Conservation (phyloP, 1,139 yeast species). For the Suhomyces coccinellae region DNA sequence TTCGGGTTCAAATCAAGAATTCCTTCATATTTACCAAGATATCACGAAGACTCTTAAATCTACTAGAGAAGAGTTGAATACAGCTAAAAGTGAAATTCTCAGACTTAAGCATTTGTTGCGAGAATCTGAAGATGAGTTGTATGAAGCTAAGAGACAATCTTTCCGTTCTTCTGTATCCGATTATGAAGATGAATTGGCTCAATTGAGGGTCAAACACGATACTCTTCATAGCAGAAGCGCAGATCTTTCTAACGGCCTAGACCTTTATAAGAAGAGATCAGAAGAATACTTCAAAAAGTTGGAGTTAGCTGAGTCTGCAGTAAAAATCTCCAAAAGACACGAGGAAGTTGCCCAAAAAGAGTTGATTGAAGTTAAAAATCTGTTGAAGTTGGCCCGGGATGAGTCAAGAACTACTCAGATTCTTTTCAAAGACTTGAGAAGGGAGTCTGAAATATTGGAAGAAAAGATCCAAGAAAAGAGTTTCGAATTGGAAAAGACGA, state of each 20-base stretch:
- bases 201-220: conserved; percentile 52
- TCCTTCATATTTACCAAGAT: conserved; percentile 56
- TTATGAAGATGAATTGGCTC: conserved; percentile 45
- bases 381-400: conserved; percentile 53
- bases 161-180: conserved; percentile 39
- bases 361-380: conserved; percentile 53
- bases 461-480: conserved; percentile 59
- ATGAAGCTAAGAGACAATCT: conserved; percentile 38
- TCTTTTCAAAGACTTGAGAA: conserved; percentile 56
- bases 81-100: conserved; percentile 52
- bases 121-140: conserved; percentile 49
- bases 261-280: conserved; percentile 68
- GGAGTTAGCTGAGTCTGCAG: conserved; percentile 78
- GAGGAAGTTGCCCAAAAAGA: conserved; percentile 60
- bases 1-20: conserved; percentile 40
- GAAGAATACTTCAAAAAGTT: conserved; percentile 74
- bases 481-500: conserved; percentile 54
- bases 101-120: conserved; percentile 52
- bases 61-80: conserved; percentile 51
- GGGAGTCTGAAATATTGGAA: conserved; percentile 55
- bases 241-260: conserved; percentile 55
- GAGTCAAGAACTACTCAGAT: conserved; percentile 63
- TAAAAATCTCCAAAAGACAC: conserved; percentile 60
- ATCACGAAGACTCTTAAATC: conserved; percentile 50
- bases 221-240: conserved; percentile 49